Percentiles rank a stretch among this genome's conserved stretches.
phyloP scores from a whole-genome alignment of 2,329 filamentous ascomycete species.

The Ceratocystis huliohia region DNA sequence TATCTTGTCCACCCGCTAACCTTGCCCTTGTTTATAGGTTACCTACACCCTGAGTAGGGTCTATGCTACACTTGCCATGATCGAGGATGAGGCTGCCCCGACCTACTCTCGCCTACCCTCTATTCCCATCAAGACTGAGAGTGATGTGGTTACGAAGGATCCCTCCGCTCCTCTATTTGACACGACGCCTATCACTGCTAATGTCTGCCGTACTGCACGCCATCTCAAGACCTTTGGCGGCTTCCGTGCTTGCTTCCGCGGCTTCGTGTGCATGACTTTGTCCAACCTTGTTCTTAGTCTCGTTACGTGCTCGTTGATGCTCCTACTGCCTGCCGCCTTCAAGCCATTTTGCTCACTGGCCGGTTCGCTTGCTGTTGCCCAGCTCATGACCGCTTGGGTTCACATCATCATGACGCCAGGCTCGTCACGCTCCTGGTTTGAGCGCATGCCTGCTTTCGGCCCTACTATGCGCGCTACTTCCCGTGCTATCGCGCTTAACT shows the following conservation, averaged over 20 bases:
- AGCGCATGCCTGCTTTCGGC: conserved; percentile 54
- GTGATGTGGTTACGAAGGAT: conserved; percentile 25
- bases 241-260: conserved; percentile 52
- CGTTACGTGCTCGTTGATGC: conserved; percentile 24
- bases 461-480: conserved; percentile 56
- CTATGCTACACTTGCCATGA: conserved; percentile 43
- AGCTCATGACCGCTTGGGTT: conserved; percentile 63
- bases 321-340: conserved; percentile 25
- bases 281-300: conserved; percentile 35
- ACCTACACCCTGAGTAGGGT: conserved; percentile 40
- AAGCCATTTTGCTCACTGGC: conserved; percentile 37
- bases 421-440: conserved; percentile 50
- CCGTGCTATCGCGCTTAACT: conserved; percentile 51
- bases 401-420: conserved; percentile 70
- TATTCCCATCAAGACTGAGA: conserved; percentile 28
- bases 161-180: conserved; percentile 26
- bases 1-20: neutral
- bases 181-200: conserved; percentile 36
- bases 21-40: conserved; percentile 28
- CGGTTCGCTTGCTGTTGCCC: conserved; percentile 44
- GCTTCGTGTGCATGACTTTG: conserved; percentile 41
- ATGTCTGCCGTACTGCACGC: conserved; percentile 38
- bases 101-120: conserved; percentile 41
- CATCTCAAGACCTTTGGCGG: conserved; percentile 52
- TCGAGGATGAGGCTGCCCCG: conserved; percentile 45